Percentiles rank a stretch among this genome's conserved stretches.
phyloP scores from a whole-genome alignment of 129 eudicot species.

The Lactuca saligna region DNA sequence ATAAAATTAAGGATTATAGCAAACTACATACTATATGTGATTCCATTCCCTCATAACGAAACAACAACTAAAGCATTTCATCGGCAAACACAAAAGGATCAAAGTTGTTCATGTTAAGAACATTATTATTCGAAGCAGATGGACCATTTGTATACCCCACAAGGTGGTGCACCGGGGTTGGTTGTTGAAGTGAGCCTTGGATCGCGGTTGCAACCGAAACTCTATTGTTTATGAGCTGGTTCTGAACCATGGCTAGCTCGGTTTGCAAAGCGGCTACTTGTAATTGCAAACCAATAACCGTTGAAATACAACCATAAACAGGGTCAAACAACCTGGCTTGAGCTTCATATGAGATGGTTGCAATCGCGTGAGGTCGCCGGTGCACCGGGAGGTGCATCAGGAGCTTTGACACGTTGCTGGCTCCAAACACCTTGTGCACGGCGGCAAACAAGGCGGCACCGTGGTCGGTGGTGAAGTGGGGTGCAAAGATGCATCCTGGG shows the following conservation, averaged over 20 bases:
- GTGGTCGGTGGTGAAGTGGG: slow-evolving; percentile 77
- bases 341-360: slow-evolving; percentile 77
- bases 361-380: slow-evolving; percentile 61
- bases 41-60: neutral
- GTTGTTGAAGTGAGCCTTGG: slow-evolving; percentile 38
- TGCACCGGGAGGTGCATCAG: slow-evolving; percentile 60
- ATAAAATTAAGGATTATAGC: too few relatives aligned
- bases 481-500: slow-evolving; percentile 77
- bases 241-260: slow-evolving; percentile 61
- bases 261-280: slow-evolving; percentile 60
- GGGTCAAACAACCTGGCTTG: slow-evolving; percentile 90
- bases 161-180: slow-evolving; percentile 8
- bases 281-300: slow-evolving; percentile 66
- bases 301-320: slow-evolving; percentile 77
- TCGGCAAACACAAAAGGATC: slow-evolving; percentile 42
- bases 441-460: slow-evolving; percentile 89
- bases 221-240: slow-evolving; percentile 47
- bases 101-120: slow-evolving; percentile 29
- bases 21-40: too few relatives aligned
- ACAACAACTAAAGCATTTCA: slow-evolving; percentile 31
- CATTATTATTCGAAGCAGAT: slow-evolving; percentile 34
- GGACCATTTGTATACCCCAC: slow-evolving; percentile 42
- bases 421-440: slow-evolving; percentile 89
- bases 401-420: slow-evolving; percentile 86
- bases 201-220: slow-evolving; percentile 42